These are phyloP conservation scores for Heimioporus sp. DNA, from an alignment of 768 basidiomycete genomes.

Conservation along the genomic window DNA sequence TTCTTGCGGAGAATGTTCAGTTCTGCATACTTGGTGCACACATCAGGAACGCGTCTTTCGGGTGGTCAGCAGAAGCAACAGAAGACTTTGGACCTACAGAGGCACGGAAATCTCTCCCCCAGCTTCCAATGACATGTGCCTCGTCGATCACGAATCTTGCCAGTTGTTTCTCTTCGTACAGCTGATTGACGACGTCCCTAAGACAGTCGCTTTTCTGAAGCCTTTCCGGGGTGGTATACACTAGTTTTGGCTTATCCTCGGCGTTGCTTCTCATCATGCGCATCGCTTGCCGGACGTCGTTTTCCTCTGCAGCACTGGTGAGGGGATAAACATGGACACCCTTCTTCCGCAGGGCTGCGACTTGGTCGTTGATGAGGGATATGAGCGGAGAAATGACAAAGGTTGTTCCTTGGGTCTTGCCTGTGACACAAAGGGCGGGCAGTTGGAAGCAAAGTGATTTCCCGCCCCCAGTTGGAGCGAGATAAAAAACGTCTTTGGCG, in stretches of 20 bases:
- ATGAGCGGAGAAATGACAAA: slow-evolving; percentile 89
- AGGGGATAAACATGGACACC: slow-evolving; percentile 69
- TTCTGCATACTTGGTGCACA: slow-evolving; percentile 54
- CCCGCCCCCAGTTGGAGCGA: slow-evolving; percentile 96
- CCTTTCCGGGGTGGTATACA: slow-evolving; percentile 94
- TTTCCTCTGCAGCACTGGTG: slow-evolving; percentile 50
- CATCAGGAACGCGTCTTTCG: slow-evolving; percentile 8
- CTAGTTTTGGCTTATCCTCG: slow-evolving; percentile 54
- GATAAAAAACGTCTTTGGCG: slow-evolving; percentile 86
- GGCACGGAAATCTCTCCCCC: slow-evolving; percentile 94
- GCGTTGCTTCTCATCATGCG: slow-evolving; percentile 40
- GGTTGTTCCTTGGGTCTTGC: slow-evolving; percentile 76
- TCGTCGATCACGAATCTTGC: slow-evolving; percentile 96
- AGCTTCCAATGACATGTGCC: slow-evolving; percentile 90
- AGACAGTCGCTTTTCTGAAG: slow-evolving; percentile 61
- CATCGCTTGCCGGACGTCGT: slow-evolving; percentile 39
- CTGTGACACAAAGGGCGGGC: slow-evolving; percentile 76
- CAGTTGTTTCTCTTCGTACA: slow-evolving; percentile 57
- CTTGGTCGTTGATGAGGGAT: slow-evolving; percentile 89
- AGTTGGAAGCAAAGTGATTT: slow-evolving; percentile 90
- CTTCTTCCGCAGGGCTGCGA: slow-evolving; percentile 59
- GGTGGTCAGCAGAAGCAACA: neutral
- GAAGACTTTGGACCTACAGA: slow-evolving; percentile 48
- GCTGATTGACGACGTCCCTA: slow-evolving; percentile 49
- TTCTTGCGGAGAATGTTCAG: slow-evolving; percentile 67